Conservation (phyloP, 208 protist species). For the Novymonas esmeraldas region DNA sequence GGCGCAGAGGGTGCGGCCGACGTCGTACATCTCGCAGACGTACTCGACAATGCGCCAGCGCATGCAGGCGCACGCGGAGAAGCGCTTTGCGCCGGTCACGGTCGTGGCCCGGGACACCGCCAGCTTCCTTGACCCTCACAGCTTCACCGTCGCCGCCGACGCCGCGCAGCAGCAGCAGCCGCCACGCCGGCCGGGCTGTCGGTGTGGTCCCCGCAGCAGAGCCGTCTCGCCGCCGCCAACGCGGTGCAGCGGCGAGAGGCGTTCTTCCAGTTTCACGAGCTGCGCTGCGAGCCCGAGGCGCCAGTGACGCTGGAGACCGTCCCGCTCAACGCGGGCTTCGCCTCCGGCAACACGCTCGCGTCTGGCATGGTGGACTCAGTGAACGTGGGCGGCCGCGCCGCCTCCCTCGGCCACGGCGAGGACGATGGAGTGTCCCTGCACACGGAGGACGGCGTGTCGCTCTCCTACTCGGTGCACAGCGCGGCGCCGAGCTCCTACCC, state of each 20-base stretch:
- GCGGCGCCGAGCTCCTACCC: slow-evolving; percentile 33
- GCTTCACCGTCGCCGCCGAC: slow-evolving; percentile 9
- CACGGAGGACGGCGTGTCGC: slow-evolving; percentile 28
- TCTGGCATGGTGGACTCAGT: slow-evolving; percentile 16
- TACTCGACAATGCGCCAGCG: slow-evolving; percentile 42
- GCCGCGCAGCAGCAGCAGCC: neutral
- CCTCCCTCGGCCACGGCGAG: neutral
- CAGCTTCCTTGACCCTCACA: slow-evolving; percentile 31
- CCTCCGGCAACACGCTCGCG: slow-evolving; percentile 7
- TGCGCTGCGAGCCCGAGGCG: slow-evolving; percentile 26
- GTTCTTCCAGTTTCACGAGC: slow-evolving; percentile 35
- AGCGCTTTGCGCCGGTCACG: slow-evolving; percentile 29
- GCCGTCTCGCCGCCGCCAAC: slow-evolving; percentile 19
- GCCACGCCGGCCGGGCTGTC: neutral
- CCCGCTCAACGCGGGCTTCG: slow-evolving; percentile 20
- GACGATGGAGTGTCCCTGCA: slow-evolving; percentile 8
- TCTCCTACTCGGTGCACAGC: slow-evolving; percentile 26
- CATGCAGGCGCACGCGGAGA: slow-evolving; percentile 55
- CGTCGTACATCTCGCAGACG: slow-evolving; percentile 50
- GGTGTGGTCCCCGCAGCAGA: slow-evolving; percentile 18
- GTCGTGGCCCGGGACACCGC: slow-evolving; percentile 22
- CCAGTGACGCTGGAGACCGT: slow-evolving; percentile 34
- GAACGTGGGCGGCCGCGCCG: neutral
- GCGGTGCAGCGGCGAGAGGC: slow-evolving; percentile 25
- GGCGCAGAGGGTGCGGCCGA: slow-evolving; percentile 52